These are phyloP conservation scores for Thinopyrum obtusiflorum DNA, from an alignment of 202 grass and related monocot species.

Conservation along the genomic window DNA sequence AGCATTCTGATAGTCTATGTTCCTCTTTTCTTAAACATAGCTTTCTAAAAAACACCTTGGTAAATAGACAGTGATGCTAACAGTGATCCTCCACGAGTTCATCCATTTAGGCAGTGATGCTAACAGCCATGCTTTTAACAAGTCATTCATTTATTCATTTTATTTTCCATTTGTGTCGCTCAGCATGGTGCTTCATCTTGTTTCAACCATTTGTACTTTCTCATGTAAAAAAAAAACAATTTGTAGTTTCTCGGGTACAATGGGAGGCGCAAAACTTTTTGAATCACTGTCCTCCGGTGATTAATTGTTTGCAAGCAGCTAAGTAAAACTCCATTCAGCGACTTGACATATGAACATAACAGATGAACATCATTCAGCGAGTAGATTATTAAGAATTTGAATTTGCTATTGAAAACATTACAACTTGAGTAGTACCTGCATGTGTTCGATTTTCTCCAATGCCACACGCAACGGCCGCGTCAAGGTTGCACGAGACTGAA, in stretches of 20 bases:
- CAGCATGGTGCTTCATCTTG: not conserved
- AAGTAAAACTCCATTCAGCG: too few species aligned
- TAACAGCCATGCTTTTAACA: not conserved
- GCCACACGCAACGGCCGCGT: conserved; percentile 67
- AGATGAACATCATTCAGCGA: not conserved
- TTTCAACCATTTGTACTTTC: not conserved
- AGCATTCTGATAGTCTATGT: not conserved
- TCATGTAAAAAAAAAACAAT: not conserved
- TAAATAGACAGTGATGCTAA: too few species aligned
- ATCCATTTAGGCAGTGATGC: too few species aligned
- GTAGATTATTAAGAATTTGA: not conserved
- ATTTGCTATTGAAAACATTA: not conserved
- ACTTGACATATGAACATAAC: not conserved
- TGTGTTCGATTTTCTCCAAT: conserved; percentile 78
- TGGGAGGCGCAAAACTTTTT: not conserved
- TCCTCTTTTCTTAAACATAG: not conserved
- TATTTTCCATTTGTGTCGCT: not conserved
- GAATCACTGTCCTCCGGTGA: not conserved
- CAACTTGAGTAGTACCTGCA: conserved; percentile 49
- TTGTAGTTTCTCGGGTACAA: not conserved
- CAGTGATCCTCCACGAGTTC: not conserved
- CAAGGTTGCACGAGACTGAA: conserved; percentile 67
- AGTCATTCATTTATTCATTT: not conserved
- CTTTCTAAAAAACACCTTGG: not conserved
- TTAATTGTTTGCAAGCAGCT: conserved; percentile 40